Conservation (phyloP, 805 yeast species). For the Candida takata region DNA sequence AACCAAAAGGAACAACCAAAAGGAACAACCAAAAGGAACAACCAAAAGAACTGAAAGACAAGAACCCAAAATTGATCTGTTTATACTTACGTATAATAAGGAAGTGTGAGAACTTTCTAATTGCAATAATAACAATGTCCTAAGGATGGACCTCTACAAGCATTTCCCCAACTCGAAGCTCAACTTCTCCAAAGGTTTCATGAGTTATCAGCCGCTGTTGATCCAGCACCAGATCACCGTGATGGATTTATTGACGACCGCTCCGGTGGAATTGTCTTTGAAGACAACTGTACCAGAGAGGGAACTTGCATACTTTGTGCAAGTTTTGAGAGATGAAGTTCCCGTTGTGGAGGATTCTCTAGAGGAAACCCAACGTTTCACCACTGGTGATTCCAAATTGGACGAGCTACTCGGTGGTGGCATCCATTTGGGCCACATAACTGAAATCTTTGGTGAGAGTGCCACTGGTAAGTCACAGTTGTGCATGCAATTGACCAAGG, state of each 20-base stretch:
- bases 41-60: too few relatives aligned
- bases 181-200: constrained; percentile 28
- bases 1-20: too few relatives aligned
- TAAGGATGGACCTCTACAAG: constrained; percentile 35
- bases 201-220: constrained; percentile 24
- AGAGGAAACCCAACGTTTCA: constrained; percentile 26
- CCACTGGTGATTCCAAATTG: constrained; percentile 46
- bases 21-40: too few relatives aligned
- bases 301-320: constrained; percentile 6
- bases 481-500: constrained; percentile 54
- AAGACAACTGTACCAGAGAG: constrained; percentile 9
- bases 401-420: constrained; percentile 54
- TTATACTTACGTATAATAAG: too few relatives aligned
- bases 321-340: constrained; percentile 1
- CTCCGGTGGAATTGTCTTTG: constrained; percentile 17
- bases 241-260: constrained; percentile 34
- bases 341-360: constrained; percentile 7
- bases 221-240: constrained; percentile 28
- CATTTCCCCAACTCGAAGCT: constrained; percentile 31
- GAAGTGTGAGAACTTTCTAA: too few relatives aligned
- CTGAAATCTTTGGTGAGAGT: constrained; percentile 80
- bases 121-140: too few relatives aligned
- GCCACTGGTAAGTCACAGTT: constrained; percentile 86
- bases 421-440: constrained; percentile 43
- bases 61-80: too few relatives aligned